Evolutionary conservation across 495 filamentous ascomycete genomes (phyloP).

Genomic region (Neurospora tetraspora): DNA sequence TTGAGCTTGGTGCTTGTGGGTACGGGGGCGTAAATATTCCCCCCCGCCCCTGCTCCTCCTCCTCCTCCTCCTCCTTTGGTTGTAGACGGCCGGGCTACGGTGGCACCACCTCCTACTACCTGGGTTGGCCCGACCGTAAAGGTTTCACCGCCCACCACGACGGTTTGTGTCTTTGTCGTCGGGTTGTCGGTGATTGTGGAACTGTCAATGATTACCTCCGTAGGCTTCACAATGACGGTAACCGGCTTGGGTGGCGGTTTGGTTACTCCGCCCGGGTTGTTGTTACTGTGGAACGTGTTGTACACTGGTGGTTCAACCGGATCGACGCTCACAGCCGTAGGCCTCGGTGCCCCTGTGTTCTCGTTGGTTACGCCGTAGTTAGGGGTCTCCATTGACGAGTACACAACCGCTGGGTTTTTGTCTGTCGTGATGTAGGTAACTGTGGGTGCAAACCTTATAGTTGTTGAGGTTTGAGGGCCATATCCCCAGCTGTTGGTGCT

Average conservation of each 20-base stretch:
- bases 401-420: slow-evolving; percentile 40
- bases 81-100: slow-evolving; percentile 24
- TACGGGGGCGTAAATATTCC: slow-evolving; percentile 17
- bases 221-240: slow-evolving; percentile 30
- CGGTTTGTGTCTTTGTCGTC: slow-evolving; percentile 21
- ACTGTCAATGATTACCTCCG: slow-evolving; percentile 31
- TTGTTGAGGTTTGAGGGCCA: slow-evolving; percentile 4
- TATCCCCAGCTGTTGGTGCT: slow-evolving; percentile 12
- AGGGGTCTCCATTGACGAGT: slow-evolving; percentile 26
- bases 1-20: slow-evolving; percentile 28
- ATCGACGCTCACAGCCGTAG: slow-evolving; percentile 12
- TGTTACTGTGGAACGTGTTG: slow-evolving; percentile 5
- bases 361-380: slow-evolving; percentile 30
- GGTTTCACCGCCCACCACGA: slow-evolving; percentile 30
- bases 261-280: slow-evolving; percentile 1
- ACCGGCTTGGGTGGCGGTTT: slow-evolving; percentile 9
- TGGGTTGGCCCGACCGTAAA: slow-evolving; percentile 33
- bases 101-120: slow-evolving; percentile 31
- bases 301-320: slow-evolving; percentile 24
- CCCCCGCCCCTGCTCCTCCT: neutral
- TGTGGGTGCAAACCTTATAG: slow-evolving; percentile 6
- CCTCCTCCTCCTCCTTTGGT: neutral
- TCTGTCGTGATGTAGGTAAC: slow-evolving; percentile 35
- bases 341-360: neutral
- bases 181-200: slow-evolving; percentile 32